Conservation (phyloP, 768 basidiomycete species). For the Strobilomyces confusus region DNA sequence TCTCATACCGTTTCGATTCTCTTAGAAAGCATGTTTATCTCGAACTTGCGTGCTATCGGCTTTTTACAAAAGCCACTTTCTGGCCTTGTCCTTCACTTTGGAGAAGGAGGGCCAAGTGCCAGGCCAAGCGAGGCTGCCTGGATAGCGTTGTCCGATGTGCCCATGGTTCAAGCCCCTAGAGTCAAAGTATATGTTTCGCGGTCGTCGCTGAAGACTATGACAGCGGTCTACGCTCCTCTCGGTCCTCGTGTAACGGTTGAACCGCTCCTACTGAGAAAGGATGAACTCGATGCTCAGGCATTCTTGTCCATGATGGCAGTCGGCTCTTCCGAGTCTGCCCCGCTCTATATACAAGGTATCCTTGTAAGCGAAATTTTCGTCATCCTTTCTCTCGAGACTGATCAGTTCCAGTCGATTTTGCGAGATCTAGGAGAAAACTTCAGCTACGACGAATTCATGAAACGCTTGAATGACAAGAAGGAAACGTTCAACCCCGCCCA, state of each 20-base stretch:
- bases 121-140: slow-evolving; percentile 67
- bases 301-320: slow-evolving; percentile 76
- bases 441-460: slow-evolving; percentile 47
- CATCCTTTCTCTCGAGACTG: neutral
- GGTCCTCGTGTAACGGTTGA: slow-evolving; percentile 47
- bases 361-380: slow-evolving; percentile 41
- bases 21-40: slow-evolving; percentile 67
- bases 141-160: slow-evolving; percentile 41
- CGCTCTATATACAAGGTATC: slow-evolving; percentile 66
- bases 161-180: slow-evolving; percentile 27
- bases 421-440: slow-evolving; percentile 61
- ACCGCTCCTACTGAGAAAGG: slow-evolving; percentile 51
- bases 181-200: slow-evolving; percentile 55
- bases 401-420: slow-evolving; percentile 46
- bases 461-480: slow-evolving; percentile 42
- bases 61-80: slow-evolving; percentile 48
- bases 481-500: slow-evolving; percentile 56
- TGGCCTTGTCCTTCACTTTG: slow-evolving; percentile 66
- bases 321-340: slow-evolving; percentile 55
- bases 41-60: slow-evolving; percentile 47
- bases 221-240: slow-evolving; percentile 49
- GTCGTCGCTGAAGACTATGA: slow-evolving; percentile 60
- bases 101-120: slow-evolving; percentile 56
- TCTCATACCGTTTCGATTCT: slow-evolving; percentile 68
- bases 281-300: slow-evolving; percentile 64